Percentiles rank a stretch among this genome's conserved stretches.
phyloP scores from a whole-genome alignment of 306 rosid species.

The Castanopsis chinensis region DNA sequence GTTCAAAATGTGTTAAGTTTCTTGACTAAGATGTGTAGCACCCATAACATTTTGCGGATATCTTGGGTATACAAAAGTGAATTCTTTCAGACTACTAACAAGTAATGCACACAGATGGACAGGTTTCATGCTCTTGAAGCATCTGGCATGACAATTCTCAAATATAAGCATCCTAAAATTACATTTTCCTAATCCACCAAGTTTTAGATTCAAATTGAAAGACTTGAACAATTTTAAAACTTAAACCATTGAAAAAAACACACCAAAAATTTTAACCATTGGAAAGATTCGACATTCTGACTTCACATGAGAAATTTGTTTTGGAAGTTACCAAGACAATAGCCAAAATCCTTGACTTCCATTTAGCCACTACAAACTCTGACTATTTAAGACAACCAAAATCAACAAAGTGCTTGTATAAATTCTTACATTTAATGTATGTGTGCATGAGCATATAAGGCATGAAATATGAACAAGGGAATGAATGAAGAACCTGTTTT shows the following conservation, averaged over 20 bases:
- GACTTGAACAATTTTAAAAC: neutral
- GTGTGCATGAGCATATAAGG: neutral
- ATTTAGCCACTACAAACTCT: neutral
- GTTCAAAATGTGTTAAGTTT: neutral
- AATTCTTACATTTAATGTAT: neutral
- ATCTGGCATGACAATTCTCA: neutral
- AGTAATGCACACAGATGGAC: neutral
- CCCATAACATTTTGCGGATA: neutral
- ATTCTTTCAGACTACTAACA: neutral
- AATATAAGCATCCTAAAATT: neutral
- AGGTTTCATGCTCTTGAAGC: neutral
- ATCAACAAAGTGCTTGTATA: neutral
- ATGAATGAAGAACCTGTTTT: conserved; percentile 59
- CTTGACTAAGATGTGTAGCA: neutral
- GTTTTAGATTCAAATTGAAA: neutral
- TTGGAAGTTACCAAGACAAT: neutral
- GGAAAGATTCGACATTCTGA: neutral
- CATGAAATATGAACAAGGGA: conserved; percentile 10
- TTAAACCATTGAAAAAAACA: neutral
- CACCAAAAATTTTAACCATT: neutral
- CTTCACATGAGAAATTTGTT: neutral
- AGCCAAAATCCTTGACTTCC: neutral
- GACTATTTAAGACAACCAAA: neutral
- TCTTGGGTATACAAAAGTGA: too few relatives aligned
- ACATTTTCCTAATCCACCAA: neutral